These are phyloP conservation scores for Prototheca wickerhamii DNA, from an alignment of 163 green algal genomes.

Conservation along the genomic window DNA sequence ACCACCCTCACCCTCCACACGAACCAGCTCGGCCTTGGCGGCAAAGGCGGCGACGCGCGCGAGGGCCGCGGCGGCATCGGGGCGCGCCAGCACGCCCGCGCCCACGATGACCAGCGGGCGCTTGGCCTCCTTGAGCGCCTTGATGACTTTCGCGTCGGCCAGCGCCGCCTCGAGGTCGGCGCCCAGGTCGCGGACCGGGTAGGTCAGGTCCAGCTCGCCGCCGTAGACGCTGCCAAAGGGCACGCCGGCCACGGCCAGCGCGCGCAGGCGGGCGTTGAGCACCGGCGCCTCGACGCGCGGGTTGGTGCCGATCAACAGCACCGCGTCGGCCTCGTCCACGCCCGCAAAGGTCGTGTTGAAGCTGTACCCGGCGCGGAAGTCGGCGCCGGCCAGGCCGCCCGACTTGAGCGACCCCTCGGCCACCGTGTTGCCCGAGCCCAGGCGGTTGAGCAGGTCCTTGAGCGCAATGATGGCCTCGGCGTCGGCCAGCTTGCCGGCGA, in stretches of 20 bases:
- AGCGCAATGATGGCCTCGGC: constrained; percentile 82
- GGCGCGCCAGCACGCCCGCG: constrained; percentile 65
- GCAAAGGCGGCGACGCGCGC: constrained; percentile 53
- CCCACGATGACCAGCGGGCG: constrained; percentile 82
- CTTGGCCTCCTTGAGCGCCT: constrained; percentile 60
- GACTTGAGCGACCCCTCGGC: not conserved
- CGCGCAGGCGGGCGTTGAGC: constrained; percentile 88
- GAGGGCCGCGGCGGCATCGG: constrained; percentile 70
- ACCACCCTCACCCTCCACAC: too few species aligned
- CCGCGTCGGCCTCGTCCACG: constrained; percentile 79
- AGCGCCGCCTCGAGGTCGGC: constrained; percentile 58
- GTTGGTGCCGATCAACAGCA: constrained; percentile 91
- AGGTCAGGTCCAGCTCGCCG: constrained; percentile 78
- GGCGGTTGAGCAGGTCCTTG: constrained; percentile 88
- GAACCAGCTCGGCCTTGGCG: constrained; percentile 65
- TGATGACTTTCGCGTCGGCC: constrained; percentile 32
- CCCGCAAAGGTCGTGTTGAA: constrained; percentile 79
- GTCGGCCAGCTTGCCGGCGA: constrained; percentile 89
- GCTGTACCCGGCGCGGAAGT: constrained; percentile 77
- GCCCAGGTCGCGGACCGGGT: constrained; percentile 78
- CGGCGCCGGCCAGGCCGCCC: constrained; percentile 44
- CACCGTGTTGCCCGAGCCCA: constrained; percentile 69
- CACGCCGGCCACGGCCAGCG: constrained; percentile 62
- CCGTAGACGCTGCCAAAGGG: constrained; percentile 70
- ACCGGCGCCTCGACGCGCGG: constrained; percentile 85